Evolutionary conservation across 257 asterid genomes (phyloP).

Genomic region (Solanum chilense): DNA sequence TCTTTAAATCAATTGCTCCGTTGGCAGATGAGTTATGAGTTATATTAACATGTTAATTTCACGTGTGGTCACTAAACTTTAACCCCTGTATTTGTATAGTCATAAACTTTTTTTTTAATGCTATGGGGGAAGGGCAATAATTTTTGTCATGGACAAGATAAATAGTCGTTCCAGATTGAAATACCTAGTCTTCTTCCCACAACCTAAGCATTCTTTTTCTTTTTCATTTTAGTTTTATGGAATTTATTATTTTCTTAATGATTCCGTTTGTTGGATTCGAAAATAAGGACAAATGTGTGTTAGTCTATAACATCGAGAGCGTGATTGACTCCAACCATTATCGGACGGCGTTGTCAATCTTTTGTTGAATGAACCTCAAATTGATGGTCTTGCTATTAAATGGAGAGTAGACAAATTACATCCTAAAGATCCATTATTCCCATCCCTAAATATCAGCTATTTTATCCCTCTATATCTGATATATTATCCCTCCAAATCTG

Average conservation of each 20-base stretch:
- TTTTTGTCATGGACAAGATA: neutral
- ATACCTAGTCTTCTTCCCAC: neutral
- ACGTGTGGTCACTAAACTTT: neutral
- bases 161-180: neutral
- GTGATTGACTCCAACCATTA: neutral
- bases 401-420: neutral
- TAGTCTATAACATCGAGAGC: neutral
- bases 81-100: neutral
- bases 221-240: neutral
- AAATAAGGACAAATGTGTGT: neutral
- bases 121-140: neutral
- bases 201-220: neutral
- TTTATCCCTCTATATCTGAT: neutral
- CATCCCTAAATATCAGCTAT: neutral
- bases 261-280: neutral
- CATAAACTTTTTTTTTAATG: neutral
- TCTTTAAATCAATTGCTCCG: neutral
- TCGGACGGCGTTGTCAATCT: neutral
- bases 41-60: neutral
- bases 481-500: neutral
- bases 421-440: neutral
- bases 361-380: neutral
- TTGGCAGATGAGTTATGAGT: neutral
- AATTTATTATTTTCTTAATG: neutral
- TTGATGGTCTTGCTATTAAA: neutral